These are phyloP conservation scores for Boechera divaricarpa DNA, from an alignment of 345 rosid species.

Conservation along the genomic window DNA sequence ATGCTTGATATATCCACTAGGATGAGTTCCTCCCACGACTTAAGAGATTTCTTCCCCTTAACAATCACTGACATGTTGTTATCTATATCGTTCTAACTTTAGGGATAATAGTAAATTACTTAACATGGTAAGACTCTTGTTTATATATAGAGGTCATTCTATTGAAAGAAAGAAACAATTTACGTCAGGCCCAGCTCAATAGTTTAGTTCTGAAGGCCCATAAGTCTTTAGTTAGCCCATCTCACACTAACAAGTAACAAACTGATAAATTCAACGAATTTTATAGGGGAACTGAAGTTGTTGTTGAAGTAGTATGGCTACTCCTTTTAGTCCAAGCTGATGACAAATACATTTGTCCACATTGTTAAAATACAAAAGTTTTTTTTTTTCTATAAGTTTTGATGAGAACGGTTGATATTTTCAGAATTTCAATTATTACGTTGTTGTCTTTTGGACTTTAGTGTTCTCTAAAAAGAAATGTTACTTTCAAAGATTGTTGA, in stretches of 20 bases:
- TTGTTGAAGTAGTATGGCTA: not conserved
- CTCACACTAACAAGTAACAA: not conserved
- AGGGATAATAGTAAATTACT: too few species aligned
- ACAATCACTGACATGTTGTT: too few species aligned
- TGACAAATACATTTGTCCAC: not conserved
- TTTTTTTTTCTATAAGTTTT: not conserved
- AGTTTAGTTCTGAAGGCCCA: not conserved
- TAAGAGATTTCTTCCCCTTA: too few species aligned
- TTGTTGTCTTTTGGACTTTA: conserved; percentile 19
- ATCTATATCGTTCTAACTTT: too few species aligned
- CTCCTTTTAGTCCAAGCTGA: conserved; percentile 1
- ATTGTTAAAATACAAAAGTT: too few species aligned
- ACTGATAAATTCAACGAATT: not conserved
- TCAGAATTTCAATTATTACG: not conserved
- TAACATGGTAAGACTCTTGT: too few species aligned
- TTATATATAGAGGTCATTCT: not conserved
- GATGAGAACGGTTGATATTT: not conserved
- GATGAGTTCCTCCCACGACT: too few species aligned
- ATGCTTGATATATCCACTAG: too few species aligned
- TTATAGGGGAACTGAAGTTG: not conserved
- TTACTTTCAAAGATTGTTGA: conserved; percentile 33
- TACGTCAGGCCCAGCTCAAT: not conserved
- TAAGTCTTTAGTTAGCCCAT: not conserved
- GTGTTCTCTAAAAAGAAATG: conserved; percentile 7
- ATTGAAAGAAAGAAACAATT: not conserved